These are phyloP conservation scores for Ceratobasidium sp. DNA, from an alignment of 1,284 basidiomycete genomes.

Conservation along the genomic window DNA sequence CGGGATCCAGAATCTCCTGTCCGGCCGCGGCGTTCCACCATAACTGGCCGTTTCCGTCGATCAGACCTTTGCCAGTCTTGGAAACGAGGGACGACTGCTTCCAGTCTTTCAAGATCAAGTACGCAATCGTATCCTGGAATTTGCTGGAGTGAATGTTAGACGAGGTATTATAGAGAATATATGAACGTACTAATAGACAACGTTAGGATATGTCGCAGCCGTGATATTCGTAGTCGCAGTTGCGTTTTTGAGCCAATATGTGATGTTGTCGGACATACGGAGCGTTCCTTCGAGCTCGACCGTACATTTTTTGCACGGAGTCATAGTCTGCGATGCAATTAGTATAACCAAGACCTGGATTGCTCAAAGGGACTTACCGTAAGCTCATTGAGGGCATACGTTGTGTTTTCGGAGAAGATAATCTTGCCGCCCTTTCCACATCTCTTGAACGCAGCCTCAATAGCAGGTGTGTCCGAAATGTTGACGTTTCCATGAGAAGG, in stretches of 20 bases:
- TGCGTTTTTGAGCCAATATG: slow-evolving; percentile 35
- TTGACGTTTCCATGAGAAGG: slow-evolving; percentile 35
- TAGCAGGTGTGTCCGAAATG: slow-evolving; percentile 40
- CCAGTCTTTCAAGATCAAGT: slow-evolving; percentile 36
- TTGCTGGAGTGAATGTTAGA: neutral
- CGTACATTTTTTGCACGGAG: slow-evolving; percentile 34
- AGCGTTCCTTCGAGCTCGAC: slow-evolving; percentile 41
- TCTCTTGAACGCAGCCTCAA: slow-evolving; percentile 38
- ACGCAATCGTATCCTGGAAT: slow-evolving; percentile 39
- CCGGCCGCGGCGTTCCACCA: slow-evolving; percentile 39
- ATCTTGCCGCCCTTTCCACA: slow-evolving; percentile 42
- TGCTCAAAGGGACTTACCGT: neutral
- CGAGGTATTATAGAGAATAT: neutral
- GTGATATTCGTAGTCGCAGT: slow-evolving; percentile 32
- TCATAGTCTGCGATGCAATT: slow-evolving; percentile 12
- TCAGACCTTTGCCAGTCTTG: slow-evolving; percentile 39
- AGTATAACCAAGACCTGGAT: neutral
- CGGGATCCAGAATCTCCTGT: slow-evolving; percentile 24
- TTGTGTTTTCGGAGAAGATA: slow-evolving; percentile 35
- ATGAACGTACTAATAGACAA: slow-evolving; percentile 34
- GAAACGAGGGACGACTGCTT: slow-evolving; percentile 32
- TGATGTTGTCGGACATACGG: slow-evolving; percentile 37
- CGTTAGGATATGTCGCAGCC: slow-evolving; percentile 28
- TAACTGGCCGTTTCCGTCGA: slow-evolving; percentile 27
- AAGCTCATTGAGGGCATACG: slow-evolving; percentile 40